A percentile compares a stretch with the other conserved stretches of the same genome.
These are phyloP conservation scores for Diddensiella santjacobensis DNA, from an alignment of 805 yeast genomes.

Conservation along the genomic window DNA sequence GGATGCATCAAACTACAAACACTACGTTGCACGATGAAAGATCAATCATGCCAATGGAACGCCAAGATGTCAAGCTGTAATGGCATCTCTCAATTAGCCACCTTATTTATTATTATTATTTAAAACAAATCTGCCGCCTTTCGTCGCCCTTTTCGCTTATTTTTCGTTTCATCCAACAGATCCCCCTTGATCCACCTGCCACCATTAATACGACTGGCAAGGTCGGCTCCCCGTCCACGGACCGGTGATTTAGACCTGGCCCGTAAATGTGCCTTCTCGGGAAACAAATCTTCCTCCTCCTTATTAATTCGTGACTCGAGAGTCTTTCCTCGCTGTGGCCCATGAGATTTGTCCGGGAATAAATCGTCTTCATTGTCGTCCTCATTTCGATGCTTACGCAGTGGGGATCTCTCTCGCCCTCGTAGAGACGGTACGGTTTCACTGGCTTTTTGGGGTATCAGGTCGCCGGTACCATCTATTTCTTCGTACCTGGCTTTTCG, in stretches of 20 bases:
- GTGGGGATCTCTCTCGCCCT: background rate
- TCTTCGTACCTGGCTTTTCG: slow-evolving; percentile 10
- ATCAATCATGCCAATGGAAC: background rate
- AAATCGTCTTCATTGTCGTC: slow-evolving; percentile 34
- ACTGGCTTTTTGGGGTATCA: slow-evolving; percentile 35
- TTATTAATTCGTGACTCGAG: slow-evolving; percentile 1
- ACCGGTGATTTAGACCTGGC: slow-evolving; percentile 10
- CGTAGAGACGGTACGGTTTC: background rate
- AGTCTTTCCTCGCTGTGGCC: slow-evolving; percentile 5
- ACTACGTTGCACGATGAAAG: background rate
- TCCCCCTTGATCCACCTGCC: slow-evolving; percentile 17
- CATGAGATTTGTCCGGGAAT: slow-evolving; percentile 32
- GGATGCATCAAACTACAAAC: slow-evolving; percentile 5
- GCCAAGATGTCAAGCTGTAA: slow-evolving; percentile 1
- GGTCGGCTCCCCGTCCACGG: background rate
- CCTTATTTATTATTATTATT: background rate
- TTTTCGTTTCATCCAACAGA: background rate
- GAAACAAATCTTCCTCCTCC: slow-evolving; percentile 1
- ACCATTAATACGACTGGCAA: slow-evolving; percentile 1
- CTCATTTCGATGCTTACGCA: slow-evolving; percentile 5
- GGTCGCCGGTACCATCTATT: slow-evolving; percentile 34
- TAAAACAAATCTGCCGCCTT: slow-evolving; percentile 19
- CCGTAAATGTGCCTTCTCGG: slow-evolving; percentile 10
- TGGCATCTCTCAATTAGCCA: background rate
- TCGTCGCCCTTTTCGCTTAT: slow-evolving; percentile 9